Base-by-base conservation (phyloP, 2,329 filamentous ascomycete genomes). In the Alternaria consortialis region DNA sequence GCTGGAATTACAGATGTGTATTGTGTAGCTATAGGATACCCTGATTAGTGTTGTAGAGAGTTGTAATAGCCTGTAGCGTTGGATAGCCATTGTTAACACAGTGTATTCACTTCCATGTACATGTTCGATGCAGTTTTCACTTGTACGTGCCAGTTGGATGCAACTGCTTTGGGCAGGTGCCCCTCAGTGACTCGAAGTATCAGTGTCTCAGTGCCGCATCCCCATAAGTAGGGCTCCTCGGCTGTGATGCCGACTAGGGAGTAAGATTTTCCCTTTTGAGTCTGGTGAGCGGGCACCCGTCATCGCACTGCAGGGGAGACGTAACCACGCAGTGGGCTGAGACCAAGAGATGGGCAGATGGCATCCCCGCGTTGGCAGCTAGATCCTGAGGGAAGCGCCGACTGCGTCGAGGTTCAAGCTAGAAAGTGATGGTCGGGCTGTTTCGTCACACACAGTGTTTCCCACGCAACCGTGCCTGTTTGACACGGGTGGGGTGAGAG, bases 391-490 rank as follows among this genome's bases (percentile, higher is more conserved):
- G 37, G 37, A 17, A 40, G 37, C 37, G 37, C 36, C 15, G n/a
- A n/a, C 15, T 37, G 36, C 36, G 15, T 37, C 36, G 15, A 37
- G 36, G 36, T 2, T 9, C 15, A 15, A 37, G 36, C 36, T 17
- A 23, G 15, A 43, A 43, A 37, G 29, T 29, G 25, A 29, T 42
- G 15, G 25, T 42, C 11, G 39, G 44, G 31, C 50, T 47, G 36
- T 52, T 44, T 56, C 46, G 53, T 56, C 34, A 44, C 60, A 54
- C 32, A 36, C 43, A 40, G 37, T 27, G 61, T 63, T 63, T 62
- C 46, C 48, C 12, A 42, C 58, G 56, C 56, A 59, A 46, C 44
- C 40, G 34, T 39, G 52, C 48, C 27, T 56, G 56, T 57, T 40
- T 63, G 50, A 37, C 51, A 34, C 32, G 54, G 13, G 31, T 39